phyloP scores from a whole-genome alignment of 768 basidiomycete species.

The Leucosporidium creatinivorum region DNA sequence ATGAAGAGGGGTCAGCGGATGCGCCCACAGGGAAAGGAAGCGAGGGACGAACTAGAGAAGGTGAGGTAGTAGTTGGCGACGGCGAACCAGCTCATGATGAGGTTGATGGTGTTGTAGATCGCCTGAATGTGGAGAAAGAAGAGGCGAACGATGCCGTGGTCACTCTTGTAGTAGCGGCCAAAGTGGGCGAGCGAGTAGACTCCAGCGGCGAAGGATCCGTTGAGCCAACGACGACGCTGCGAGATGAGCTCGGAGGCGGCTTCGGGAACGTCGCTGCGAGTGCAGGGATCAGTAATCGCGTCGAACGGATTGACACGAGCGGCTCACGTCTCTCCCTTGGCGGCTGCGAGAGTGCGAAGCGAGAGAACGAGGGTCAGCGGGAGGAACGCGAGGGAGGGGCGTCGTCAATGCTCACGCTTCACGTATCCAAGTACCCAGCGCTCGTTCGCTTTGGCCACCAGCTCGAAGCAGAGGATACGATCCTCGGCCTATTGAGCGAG shows the following conservation, averaged over 20 bases:
- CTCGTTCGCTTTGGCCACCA: constrained; percentile 77
- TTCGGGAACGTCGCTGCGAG: constrained; percentile 70
- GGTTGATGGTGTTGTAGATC: constrained; percentile 72
- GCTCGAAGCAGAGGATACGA: constrained; percentile 94
- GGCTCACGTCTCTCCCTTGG: constrained; percentile 46
- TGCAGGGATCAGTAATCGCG: constrained; percentile 45
- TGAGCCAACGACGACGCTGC: constrained; percentile 92
- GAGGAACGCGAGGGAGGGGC: no score
- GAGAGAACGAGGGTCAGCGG: no score
- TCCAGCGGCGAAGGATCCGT: constrained; percentile 64
- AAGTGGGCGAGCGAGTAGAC: constrained; percentile 87
- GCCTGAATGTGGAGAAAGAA: constrained; percentile 95
- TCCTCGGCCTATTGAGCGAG: constrained; percentile 65
- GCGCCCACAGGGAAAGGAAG: constrained; percentile 6
- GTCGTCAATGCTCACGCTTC: constrained; percentile 48
- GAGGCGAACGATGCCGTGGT: constrained; percentile 84
- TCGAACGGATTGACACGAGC: constrained; percentile 55
- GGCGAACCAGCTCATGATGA: constrained; percentile 85
- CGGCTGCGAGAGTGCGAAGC: constrained; percentile 42
- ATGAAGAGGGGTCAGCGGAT: not conserved
- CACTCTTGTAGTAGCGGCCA: constrained; percentile 56
- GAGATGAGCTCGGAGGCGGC: constrained; percentile 84
- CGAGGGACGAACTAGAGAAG: constrained; percentile 18
- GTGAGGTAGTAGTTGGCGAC: constrained; percentile 35
- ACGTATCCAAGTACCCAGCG: constrained; percentile 77